Evolutionary conservation across 2,329 filamentous ascomycete genomes (phyloP).

Genomic region (Phialophora macrospora): DNA sequence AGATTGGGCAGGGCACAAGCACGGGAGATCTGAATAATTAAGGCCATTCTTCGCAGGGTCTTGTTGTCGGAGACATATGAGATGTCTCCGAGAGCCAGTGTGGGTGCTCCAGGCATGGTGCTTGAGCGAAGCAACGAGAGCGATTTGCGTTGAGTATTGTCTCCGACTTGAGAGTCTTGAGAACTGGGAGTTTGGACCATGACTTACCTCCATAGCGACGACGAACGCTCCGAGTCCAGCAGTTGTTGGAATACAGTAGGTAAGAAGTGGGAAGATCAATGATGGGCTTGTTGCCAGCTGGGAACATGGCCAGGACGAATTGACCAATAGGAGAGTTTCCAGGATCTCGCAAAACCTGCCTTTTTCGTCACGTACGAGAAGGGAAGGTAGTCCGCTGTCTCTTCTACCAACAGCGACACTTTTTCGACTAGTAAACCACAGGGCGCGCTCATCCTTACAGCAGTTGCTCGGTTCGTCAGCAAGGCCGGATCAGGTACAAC

Average conservation of each 20-base stretch:
- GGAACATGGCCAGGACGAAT: neutral
- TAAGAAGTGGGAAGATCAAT: neutral
- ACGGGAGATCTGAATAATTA: neutral
- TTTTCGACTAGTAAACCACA: neutral
- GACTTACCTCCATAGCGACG: neutral
- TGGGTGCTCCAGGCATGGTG: neutral
- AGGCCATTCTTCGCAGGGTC: neutral
- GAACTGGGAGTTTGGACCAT: neutral
- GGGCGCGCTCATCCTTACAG: neutral
- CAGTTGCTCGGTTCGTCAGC: neutral
- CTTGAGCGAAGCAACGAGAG: neutral
- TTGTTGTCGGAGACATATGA: constrained; percentile 10
- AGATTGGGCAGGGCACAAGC: neutral
- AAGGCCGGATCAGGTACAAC: constrained; percentile 2
- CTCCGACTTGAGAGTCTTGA: neutral
- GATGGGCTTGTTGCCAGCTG: neutral
- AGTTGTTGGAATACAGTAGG: neutral
- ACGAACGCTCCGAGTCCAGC: neutral
- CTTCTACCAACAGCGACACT: neutral
- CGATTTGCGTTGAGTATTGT: neutral
- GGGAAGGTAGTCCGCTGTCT: neutral
- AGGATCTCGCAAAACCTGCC: neutral
- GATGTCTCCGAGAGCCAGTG: constrained; percentile 9
- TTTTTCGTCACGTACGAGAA: neutral
- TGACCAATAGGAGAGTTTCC: constrained; percentile 20